Evolutionary conservation across 2,329 filamentous ascomycete genomes (phyloP).

Genomic region (Trichoderma lentiforme): DNA sequence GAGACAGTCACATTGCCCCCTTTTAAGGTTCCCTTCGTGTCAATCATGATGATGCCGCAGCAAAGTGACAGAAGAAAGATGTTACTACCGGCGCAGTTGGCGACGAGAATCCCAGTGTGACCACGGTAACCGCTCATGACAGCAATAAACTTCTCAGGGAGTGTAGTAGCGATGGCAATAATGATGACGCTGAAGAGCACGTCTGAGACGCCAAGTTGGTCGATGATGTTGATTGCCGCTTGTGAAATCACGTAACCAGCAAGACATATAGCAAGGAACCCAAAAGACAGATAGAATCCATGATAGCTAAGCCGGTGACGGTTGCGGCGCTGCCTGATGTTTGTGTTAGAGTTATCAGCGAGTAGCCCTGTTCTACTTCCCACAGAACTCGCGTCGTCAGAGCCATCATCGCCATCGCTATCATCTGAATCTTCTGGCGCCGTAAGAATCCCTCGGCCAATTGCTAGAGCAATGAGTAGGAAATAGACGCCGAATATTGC

Average conservation of each 20-base stretch:
- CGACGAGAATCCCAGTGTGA: slow-evolving; percentile 48
- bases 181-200: slow-evolving; percentile 46
- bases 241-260: slow-evolving; percentile 49
- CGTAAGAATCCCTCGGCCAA: not conserved
- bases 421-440: not conserved
- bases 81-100: slow-evolving; percentile 52
- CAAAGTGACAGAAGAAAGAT: slow-evolving; percentile 53
- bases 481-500: not conserved
- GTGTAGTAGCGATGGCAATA: slow-evolving; percentile 50
- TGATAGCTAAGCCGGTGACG: slow-evolving; percentile 18
- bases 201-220: slow-evolving; percentile 41
- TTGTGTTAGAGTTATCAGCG: not conserved
- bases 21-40: not conserved
- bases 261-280: slow-evolving; percentile 44
- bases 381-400: not conserved
- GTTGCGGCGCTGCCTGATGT: not conserved
- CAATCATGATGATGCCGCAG: slow-evolving; percentile 33
- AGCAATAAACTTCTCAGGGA: slow-evolving; percentile 52
- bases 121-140: slow-evolving; percentile 45
- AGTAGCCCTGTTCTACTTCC: not conserved
- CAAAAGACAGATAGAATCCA: slow-evolving; percentile 38
- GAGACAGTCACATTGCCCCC: not conserved
- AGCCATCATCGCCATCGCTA: not conserved
- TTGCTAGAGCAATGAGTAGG: not conserved
- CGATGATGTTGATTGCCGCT: slow-evolving; percentile 41